A percentile compares a stretch with the other conserved stretches of the same genome.
Conservation (phyloP, 768 basidiomycete genomes). For the Suillus subaureus region DNA sequence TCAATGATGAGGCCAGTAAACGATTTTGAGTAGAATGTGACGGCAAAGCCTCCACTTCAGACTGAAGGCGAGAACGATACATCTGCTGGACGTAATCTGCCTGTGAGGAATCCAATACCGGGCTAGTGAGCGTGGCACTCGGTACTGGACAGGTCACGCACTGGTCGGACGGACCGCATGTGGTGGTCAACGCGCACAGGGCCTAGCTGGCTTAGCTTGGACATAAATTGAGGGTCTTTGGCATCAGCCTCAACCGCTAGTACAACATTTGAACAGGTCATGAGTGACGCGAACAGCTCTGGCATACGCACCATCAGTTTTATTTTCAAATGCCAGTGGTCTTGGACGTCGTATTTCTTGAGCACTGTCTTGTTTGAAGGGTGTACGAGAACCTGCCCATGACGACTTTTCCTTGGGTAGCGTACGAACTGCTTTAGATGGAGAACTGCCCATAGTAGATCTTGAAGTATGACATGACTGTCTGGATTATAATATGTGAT, state of each 20-base stretch:
- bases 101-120: constrained; percentile 13
- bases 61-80: constrained; percentile 53
- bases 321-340: constrained; percentile 51
- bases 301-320: constrained; percentile 50
- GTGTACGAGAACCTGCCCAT: constrained; percentile 51
- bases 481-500: neutral
- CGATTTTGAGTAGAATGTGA: constrained; percentile 48
- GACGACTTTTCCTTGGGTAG: constrained; percentile 53
- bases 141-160: constrained; percentile 29
- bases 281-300: constrained; percentile 2
- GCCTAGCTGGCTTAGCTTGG: constrained; percentile 65
- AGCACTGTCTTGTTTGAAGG: constrained; percentile 18
- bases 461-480: neutral
- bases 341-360: constrained; percentile 15
- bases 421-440: constrained; percentile 62
- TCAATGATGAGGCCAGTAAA: constrained; percentile 53
- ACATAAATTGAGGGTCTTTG: constrained; percentile 71
- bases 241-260: constrained; percentile 65
- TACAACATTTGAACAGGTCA: constrained; percentile 1
- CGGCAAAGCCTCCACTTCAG: constrained; percentile 57
- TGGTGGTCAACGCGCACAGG: constrained; percentile 72
- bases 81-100: constrained; percentile 42
- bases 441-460: constrained; percentile 54
- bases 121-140: neutral
- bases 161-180: constrained; percentile 51